phyloP scores from a whole-genome alignment of 164 flowering plant species.

The Piper betle region DNA sequence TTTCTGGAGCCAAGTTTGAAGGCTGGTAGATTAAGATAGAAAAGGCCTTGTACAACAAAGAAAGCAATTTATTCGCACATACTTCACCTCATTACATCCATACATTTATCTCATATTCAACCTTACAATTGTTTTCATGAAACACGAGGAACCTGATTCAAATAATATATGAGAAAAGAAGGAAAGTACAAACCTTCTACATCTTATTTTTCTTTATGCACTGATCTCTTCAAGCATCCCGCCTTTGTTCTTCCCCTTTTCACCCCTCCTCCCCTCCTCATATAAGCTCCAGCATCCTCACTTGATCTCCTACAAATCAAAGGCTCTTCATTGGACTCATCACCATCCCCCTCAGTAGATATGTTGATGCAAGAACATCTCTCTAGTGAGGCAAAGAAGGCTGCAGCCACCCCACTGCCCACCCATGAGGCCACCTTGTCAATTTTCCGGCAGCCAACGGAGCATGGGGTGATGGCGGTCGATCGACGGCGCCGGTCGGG shows the following conservation, averaged over 20 bases:
- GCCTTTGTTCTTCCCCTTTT: slow-evolving; percentile 32
- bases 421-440: slow-evolving; percentile 71
- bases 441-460: slow-evolving; percentile 28
- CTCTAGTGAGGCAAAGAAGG: slow-evolving; percentile 62
- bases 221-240: slow-evolving; percentile 12
- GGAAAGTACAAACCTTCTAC: neutral
- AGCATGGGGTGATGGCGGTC: slow-evolving; percentile 13
- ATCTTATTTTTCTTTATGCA: slow-evolving; percentile 1
- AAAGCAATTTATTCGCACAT: too few species aligned
- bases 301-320: slow-evolving; percentile 43
- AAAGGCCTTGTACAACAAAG: too few species aligned
- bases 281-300: slow-evolving; percentile 5
- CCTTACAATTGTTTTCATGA: too few species aligned
- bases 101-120: too few species aligned
- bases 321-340: slow-evolving; percentile 43
- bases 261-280: slow-evolving; percentile 14
- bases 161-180: too few species aligned
- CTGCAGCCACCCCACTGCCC: slow-evolving; percentile 40
- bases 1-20: too few species aligned
- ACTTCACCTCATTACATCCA: too few species aligned
- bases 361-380: slow-evolving; percentile 65
- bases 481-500: slow-evolving; percentile 22
- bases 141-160: too few species aligned
- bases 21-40: too few species aligned
- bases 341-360: slow-evolving; percentile 43